Evolutionary conservation across 805 yeast genomes (phyloP).

Genomic region (Spathaspora gorwiae): DNA sequence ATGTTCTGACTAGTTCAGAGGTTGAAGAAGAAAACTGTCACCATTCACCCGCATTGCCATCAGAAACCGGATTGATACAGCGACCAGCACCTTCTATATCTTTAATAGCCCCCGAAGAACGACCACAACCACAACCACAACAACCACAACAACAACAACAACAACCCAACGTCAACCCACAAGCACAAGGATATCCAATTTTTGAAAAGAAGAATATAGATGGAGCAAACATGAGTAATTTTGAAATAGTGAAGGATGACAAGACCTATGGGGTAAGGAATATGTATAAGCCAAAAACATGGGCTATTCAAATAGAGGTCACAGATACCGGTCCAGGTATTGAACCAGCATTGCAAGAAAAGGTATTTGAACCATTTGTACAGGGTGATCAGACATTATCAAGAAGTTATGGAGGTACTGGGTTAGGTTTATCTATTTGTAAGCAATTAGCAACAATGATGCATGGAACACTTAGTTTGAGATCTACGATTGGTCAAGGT

Average conservation of each 20-base stretch:
- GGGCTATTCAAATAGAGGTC: conserved; percentile 70
- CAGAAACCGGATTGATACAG: neutral
- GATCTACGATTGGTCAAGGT: conserved; percentile 76
- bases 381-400: conserved; percentile 95
- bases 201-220: conserved; percentile 8
- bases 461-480: conserved; percentile 77
- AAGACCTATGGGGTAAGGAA: conserved; percentile 32
- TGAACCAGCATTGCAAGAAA: conserved; percentile 70
- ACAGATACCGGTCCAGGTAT: conserved; percentile 95
- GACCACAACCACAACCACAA: too few relatives aligned
- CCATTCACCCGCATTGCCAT: neutral
- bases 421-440: conserved; percentile 85
- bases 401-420: conserved; percentile 93
- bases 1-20: neutral
- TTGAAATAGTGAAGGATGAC: conserved; percentile 32
- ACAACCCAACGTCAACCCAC: conserved; percentile 3
- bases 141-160: neutral
- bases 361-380: conserved; percentile 92
- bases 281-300: conserved; percentile 36
- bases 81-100: neutral
- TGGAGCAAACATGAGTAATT: conserved; percentile 12
- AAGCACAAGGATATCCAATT: conserved; percentile 5
- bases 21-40: neutral
- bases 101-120: neutral
- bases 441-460: conserved; percentile 85